Percentiles rank a stretch among this genome's conserved stretches.
Evolutionary conservation across 257 asterid genomes (phyloP).

Genomic region (Plantago ovata): DNA sequence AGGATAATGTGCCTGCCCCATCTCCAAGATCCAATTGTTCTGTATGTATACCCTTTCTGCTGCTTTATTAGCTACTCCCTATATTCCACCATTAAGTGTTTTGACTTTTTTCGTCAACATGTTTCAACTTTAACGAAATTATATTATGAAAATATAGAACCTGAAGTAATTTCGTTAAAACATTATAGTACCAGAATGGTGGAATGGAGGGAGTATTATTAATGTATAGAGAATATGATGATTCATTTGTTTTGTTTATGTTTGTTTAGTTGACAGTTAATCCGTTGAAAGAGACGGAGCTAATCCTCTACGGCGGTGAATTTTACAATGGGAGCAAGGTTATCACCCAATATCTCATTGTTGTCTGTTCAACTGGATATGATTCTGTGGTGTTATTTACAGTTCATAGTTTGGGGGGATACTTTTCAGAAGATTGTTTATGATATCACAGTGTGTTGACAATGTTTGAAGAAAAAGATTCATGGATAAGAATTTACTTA

Average conservation of each 20-base stretch:
- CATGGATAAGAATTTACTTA: background rate
- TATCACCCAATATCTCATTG: constrained; percentile 16
- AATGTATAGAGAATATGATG: constrained; percentile 1
- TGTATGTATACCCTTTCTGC: constrained; percentile 38
- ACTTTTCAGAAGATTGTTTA: no score
- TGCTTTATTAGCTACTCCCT: constrained; percentile 5
- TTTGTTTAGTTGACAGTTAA: constrained; percentile 63
- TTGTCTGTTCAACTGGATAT: background rate
- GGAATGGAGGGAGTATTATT: no score
- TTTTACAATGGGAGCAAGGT: constrained; percentile 97
- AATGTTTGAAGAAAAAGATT: no score
- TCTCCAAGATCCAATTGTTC: constrained; percentile 98
- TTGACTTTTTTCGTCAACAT: no score
- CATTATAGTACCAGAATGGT: no score
- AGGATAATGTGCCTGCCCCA: constrained; percentile 88
- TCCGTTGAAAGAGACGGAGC: constrained; percentile 88
- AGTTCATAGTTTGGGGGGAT: no score
- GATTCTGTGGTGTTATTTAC: no score
- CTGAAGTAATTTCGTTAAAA: no score
- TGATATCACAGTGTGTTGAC: no score
- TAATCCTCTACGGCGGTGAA: constrained; percentile 92
- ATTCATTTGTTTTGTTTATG: constrained; percentile 6
- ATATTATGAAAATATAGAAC: no score
- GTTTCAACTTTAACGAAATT: no score
- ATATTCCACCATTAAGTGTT: no score